Base-by-base conservation (phyloP, 495 filamentous ascomycete species). In the Penicillium psychrofluorescens region DNA sequence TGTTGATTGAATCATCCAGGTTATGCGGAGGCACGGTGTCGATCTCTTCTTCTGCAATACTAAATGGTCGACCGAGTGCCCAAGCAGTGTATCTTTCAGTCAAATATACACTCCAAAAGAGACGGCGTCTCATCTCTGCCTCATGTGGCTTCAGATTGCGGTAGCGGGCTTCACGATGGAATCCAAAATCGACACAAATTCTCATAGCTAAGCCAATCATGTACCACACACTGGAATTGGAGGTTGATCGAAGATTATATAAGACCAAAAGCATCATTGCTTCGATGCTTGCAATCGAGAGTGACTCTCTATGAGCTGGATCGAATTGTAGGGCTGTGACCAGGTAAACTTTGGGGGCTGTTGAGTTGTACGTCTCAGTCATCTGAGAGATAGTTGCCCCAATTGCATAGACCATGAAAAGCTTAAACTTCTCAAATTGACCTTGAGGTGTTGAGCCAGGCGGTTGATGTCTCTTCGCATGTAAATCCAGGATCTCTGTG, bases 331-430 rank as follows among this genome's bases (percentile, higher is more conserved):
- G 39, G 7, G 67, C 69, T 7, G 58, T 62, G 1, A 44, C 11
- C 8, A 48, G 40, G 29, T 50, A 59, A 1, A 14, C n/a, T 11
- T 38, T 43, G 2, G 59, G 49, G 6, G 49, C 45, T 0, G 42
- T 62, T 2, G 43, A 48, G 13, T 53, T 51, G 42, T 68, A 61
- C 38, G 43, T 49, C 45, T 66, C 66, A 0, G 66, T 68, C 42
- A 66, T 54, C 30, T 62, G 59, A 11, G 66, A 50, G 29, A 70
- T 53, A 8, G 49, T 55, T 4, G 64, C 56, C 2, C 67, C 67
- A 16, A 71, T 66, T 11, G 63, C 66, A 51, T 73, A 70, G 1
- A 71, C 59, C 63, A 71, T 64, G 42, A 67, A 71, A 6, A 71
- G 44, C 40, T 70, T 70, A 44, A 70, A 73, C 11, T 46, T 44